phyloP scores from a whole-genome alignment of 78 protist genomes.

The Tieghemostelium lacteum region DNA sequence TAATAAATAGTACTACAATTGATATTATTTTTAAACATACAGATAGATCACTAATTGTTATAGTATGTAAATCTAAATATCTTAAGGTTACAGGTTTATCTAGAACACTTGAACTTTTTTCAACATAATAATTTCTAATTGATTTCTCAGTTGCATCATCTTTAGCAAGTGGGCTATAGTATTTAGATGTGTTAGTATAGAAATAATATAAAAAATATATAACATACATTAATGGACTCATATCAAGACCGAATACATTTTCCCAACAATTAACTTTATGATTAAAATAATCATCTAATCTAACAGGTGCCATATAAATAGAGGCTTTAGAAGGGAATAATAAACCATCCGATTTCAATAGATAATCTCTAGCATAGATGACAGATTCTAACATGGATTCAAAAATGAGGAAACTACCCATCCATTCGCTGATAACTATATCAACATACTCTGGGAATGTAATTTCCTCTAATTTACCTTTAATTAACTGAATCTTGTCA shows the following conservation, averaged over 20 bases:
- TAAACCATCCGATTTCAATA: constrained; percentile 64
- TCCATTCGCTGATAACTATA: constrained; percentile 87
- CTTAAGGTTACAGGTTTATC: constrained; percentile 42
- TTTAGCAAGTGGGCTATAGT: constrained; percentile 47
- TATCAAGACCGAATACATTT: constrained; percentile 62
- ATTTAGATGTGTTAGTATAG: neutral
- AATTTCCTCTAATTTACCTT: constrained; percentile 77
- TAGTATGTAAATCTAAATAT: constrained; percentile 32
- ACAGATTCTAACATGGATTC: constrained; percentile 64
- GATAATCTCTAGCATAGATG: constrained; percentile 44
- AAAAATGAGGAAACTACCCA: constrained; percentile 85
- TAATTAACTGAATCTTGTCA: constrained; percentile 38
- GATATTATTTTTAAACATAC: neutral
- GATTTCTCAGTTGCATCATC: constrained; percentile 26
- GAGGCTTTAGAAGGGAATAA: constrained; percentile 83
- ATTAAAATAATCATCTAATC: constrained; percentile 47
- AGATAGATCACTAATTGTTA: constrained; percentile 30
- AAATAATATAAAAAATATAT: neutral
- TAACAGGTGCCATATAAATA: constrained; percentile 80
- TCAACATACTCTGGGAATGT: constrained; percentile 82
- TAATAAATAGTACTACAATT: neutral
- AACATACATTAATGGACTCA: constrained; percentile 69
- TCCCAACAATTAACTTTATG: constrained; percentile 51
- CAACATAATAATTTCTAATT: constrained; percentile 68
- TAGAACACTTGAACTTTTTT: neutral